Conservation (phyloP, 2,329 filamentous ascomycete species). For the Pseudocercospora cruenta region DNA sequence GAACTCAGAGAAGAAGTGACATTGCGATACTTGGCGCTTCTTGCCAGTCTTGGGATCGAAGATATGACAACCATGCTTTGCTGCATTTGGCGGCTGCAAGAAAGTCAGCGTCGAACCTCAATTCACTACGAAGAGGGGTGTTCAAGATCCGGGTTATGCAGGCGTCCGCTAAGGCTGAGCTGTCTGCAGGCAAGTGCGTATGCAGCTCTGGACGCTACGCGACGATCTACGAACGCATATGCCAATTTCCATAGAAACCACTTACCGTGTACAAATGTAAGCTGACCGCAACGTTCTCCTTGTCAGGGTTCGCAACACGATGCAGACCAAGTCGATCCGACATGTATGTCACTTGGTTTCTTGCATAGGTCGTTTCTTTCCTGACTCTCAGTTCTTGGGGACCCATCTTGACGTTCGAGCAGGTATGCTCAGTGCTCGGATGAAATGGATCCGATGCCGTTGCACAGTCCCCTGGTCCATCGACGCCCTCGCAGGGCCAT, state of each 20-base stretch:
- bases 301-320: constrained; percentile 74
- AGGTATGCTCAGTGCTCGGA: constrained; percentile 35
- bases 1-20: constrained; percentile 69
- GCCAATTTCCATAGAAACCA: constrained; percentile 20
- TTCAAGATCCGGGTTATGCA: neutral
- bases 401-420: constrained; percentile 41
- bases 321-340: constrained; percentile 85
- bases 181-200: neutral
- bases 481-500: constrained; percentile 60
- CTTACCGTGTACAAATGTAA: constrained; percentile 66
- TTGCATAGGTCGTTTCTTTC: constrained; percentile 63
- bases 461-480: constrained; percentile 36
- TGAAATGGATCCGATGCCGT: constrained; percentile 32
- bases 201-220: neutral
- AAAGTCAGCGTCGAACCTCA: constrained; percentile 30
- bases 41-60: constrained; percentile 78
- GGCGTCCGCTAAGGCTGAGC: neutral
- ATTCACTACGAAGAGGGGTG: neutral
- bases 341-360: constrained; percentile 86
- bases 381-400: constrained; percentile 40
- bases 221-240: neutral
- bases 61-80: constrained; percentile 77
- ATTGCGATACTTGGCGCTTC: constrained; percentile 70
- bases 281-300: constrained; percentile 73
- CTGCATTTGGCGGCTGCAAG: constrained; percentile 88